A percentile compares a stretch with the other conserved stretches of the same genome.
Conservation (phyloP, 1,139 yeast genomes). For the Kodamaea arcana region DNA sequence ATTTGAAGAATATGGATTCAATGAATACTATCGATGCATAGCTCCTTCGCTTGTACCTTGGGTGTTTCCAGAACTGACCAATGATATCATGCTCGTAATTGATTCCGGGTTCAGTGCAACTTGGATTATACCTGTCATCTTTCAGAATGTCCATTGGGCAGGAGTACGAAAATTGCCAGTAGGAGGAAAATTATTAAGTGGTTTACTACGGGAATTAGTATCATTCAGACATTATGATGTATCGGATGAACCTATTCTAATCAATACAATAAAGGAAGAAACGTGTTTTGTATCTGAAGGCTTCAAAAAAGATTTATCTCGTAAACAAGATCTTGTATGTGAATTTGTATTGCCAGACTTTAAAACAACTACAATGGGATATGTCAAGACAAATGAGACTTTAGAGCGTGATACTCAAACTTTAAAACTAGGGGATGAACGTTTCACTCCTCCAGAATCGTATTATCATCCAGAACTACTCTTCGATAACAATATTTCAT, state of each 20-base stretch:
- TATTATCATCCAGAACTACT: slow-evolving; percentile 79
- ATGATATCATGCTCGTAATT: slow-evolving; percentile 71
- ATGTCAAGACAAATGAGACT: slow-evolving; percentile 41
- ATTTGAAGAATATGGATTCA: slow-evolving; percentile 89
- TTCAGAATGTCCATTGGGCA: slow-evolving; percentile 73
- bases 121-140: slow-evolving; percentile 79
- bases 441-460: slow-evolving; percentile 84
- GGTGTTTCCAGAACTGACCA: slow-evolving; percentile 31
- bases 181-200: slow-evolving; percentile 83
- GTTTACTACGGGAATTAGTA: slow-evolving; percentile 74
- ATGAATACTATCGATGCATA: slow-evolving; percentile 55
- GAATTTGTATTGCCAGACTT: slow-evolving; percentile 86
- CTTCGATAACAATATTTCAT: slow-evolving; percentile 32
- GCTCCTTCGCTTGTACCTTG: slow-evolving; percentile 74
- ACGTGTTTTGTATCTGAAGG: slow-evolving; percentile 71
- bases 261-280: slow-evolving; percentile 80
- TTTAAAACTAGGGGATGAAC: slow-evolving; percentile 69
- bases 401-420: slow-evolving; percentile 53
- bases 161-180: slow-evolving; percentile 74
- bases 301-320: slow-evolving; percentile 54
- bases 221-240: slow-evolving; percentile 93
- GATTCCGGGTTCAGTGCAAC: slow-evolving; percentile 90
- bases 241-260: slow-evolving; percentile 81
- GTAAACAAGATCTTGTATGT: slow-evolving; percentile 28
- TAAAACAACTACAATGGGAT: slow-evolving; percentile 71